Base-by-base conservation (phyloP, 768 basidiomycete genomes). In the Daedaleopsis nitida region DNA sequence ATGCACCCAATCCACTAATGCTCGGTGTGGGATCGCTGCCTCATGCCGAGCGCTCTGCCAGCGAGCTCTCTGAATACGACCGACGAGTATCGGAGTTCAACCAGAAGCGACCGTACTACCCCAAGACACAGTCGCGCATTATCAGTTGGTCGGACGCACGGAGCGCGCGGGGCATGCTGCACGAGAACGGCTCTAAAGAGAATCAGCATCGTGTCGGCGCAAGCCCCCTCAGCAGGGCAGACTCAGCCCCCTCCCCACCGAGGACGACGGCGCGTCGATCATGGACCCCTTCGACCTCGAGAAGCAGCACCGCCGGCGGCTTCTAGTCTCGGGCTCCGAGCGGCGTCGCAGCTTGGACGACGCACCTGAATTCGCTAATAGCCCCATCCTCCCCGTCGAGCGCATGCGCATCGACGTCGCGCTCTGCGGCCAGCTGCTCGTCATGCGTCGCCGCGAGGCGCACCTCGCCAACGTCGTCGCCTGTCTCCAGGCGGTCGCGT, bases 391-490 rank as follows among this genome's bases (percentile, higher is more conserved):
- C 45, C 79, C 81, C 3, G 62, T 80, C 8, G 87, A 91, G 57
- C 78, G 82, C 66, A 89, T 93, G 88, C 82, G 80, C 52, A 84
- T 90, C 44, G 91, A 93, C 66, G 91, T 92, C 39, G 89, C 88
- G 66, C 78, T 93, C 16, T 87, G 87, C 68, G 89, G 88, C 5
- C 87, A 92, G 68, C 70, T 89, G 50, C 76, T 93, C 21, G 81
- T 88, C 65, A 84, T 91, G 84, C 76, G 75, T 37, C 76, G 91
- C 45, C 80, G 91, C 66, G 86, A 87, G 69, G 76, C 79, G 59
- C 90, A 92, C 71, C 75, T 93, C 38, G 77, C 75, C 56, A 87
- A 89, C 68, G 84, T 91, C 34, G 68, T 86, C 13, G 75, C 79
- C 17, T 86, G 84, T 66, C 77, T 91, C 37, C 77, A 83, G 69